Evolutionary conservation across 1,139 yeast genomes (phyloP).

Genomic region (Yamadazyma dendronema): DNA sequence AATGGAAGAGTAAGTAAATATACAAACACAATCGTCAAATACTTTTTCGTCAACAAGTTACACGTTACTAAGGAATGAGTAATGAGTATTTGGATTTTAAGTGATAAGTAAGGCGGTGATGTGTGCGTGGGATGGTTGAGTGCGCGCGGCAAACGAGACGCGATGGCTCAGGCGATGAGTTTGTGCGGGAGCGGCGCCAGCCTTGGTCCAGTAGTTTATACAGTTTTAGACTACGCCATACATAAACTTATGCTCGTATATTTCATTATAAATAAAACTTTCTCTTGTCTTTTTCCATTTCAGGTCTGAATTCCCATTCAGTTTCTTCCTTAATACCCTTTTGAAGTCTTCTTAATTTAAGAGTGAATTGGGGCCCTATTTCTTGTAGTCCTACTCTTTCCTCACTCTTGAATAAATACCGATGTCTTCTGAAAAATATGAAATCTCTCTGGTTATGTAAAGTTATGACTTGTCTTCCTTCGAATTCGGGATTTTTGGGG

Average conservation of each 20-base stretch:
- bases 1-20: too few species aligned
- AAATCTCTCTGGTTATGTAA: constrained; percentile 94
- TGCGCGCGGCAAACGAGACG: background rate
- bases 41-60: too few species aligned
- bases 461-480: constrained; percentile 94
- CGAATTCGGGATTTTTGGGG: constrained; percentile 89
- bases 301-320: constrained; percentile 95
- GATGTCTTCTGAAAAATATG: constrained; percentile 91
- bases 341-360: constrained; percentile 83
- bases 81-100: background rate
- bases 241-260: too few species aligned
- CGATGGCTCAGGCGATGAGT: too few species aligned
- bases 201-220: too few species aligned
- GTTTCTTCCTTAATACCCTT: constrained; percentile 88
- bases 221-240: too few species aligned
- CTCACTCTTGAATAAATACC: constrained; percentile 85
- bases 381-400: constrained; percentile 94
- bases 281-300: constrained; percentile 94
- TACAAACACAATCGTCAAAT: too few species aligned
- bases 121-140: background rate
- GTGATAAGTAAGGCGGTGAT: background rate
- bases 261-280: constrained; percentile 69
- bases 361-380: constrained; percentile 93
- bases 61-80: too few species aligned
- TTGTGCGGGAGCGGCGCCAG: too few species aligned